Conservation (phyloP, 345 rosid species). For the Salix exigua region DNA sequence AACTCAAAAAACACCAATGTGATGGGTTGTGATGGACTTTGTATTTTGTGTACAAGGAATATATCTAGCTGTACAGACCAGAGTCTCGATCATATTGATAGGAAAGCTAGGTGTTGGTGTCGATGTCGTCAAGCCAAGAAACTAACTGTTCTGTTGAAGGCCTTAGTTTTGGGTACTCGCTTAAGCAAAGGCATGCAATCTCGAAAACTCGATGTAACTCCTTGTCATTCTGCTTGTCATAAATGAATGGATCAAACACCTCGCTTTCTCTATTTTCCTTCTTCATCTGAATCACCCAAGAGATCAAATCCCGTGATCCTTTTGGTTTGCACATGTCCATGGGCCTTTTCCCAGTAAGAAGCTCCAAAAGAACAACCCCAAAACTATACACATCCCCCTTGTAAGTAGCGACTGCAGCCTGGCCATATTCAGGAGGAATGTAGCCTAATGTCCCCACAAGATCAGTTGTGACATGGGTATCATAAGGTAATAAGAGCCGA, state of each 20-base stretch:
- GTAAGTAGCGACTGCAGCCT: conserved; percentile 73
- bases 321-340: conserved; percentile 89
- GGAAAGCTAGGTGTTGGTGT: conserved; percentile 18
- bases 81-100: background rate
- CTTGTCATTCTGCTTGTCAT: conserved; percentile 51
- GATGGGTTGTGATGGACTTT: background rate
- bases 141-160: conserved; percentile 72
- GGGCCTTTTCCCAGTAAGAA: conserved; percentile 80
- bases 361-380: conserved; percentile 90
- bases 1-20: background rate
- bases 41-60: background rate
- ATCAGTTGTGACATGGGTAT: conserved; percentile 94
- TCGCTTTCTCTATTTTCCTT: conserved; percentile 59
- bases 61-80: conserved; percentile 11
- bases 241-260: conserved; percentile 59
- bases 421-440: conserved; percentile 94
- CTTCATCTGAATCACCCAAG: conserved; percentile 84
- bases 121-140: conserved; percentile 52
- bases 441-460: conserved; percentile 93
- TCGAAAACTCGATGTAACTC: conserved; percentile 60
- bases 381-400: conserved; percentile 95
- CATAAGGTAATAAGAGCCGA: conserved; percentile 79
- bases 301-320: conserved; percentile 76
- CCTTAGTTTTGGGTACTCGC: conserved; percentile 67
- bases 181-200: conserved; percentile 72